Evolutionary conservation across 495 filamentous ascomycete species (phyloP).

Genomic region (Articulospora tetracladia): DNA sequence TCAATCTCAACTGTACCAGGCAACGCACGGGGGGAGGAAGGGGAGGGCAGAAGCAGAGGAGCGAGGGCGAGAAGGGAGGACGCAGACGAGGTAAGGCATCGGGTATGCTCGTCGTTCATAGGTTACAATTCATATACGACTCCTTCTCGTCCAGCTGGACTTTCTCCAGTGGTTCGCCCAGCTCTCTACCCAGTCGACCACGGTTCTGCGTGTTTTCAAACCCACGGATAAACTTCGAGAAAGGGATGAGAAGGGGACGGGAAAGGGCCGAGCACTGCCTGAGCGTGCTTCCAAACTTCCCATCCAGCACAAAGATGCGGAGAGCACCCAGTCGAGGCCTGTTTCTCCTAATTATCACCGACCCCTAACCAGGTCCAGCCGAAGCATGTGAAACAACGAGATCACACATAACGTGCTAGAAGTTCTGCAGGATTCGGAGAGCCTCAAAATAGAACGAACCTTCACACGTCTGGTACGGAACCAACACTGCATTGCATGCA

Average conservation of each 20-base stretch:
- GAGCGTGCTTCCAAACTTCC: background rate
- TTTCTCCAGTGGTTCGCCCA: background rate
- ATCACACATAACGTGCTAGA: slow-evolving; percentile 14
- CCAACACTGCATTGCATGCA: too few relatives aligned
- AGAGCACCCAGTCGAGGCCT: background rate
- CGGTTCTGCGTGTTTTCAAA: background rate
- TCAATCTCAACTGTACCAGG: background rate
- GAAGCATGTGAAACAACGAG: slow-evolving; percentile 14
- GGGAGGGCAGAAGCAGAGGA: background rate
- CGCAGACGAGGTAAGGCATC: background rate
- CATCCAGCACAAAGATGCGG: slow-evolving; percentile 2
- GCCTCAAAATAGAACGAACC: slow-evolving; percentile 5
- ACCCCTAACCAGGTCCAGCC: background rate
- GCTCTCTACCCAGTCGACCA: background rate
- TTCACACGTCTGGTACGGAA: background rate
- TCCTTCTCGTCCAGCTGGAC: background rate
- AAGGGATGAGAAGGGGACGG: background rate
- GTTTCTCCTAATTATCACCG: background rate
- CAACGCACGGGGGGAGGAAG: background rate
- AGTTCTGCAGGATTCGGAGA: slow-evolving; percentile 6
- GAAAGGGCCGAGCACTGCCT: slow-evolving; percentile 10
- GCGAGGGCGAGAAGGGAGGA: background rate
- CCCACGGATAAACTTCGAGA: slow-evolving; percentile 13
- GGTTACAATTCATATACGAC: background rate
- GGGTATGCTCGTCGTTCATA: background rate